These are phyloP conservation scores for Podospora anserina DNA, from an alignment of 495 filamentous ascomycete species.

Conservation along the genomic window DNA sequence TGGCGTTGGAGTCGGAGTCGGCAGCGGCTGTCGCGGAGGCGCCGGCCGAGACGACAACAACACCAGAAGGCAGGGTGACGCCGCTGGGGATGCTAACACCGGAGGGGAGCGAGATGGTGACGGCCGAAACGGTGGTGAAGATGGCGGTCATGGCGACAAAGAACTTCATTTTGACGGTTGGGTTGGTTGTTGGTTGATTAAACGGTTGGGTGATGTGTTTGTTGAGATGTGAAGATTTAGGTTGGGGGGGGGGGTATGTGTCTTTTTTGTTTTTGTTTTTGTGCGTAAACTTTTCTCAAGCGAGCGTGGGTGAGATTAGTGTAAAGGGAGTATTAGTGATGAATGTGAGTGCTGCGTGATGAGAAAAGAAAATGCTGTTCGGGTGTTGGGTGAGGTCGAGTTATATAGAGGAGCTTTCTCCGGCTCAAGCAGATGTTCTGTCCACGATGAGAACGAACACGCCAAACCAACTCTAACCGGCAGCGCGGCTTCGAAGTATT, in stretches of 20 bases:
- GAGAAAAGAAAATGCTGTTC: neutral
- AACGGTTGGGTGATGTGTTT: neutral
- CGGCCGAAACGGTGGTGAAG: constrained; percentile 15
- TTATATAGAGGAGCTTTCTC: constrained; percentile 8
- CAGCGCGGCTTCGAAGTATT: neutral
- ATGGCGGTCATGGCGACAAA: constrained; percentile 16
- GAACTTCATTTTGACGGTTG: constrained; percentile 24
- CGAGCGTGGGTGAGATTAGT: constrained; percentile 7
- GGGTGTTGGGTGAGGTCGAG: neutral
- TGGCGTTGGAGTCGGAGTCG: constrained; percentile 16
- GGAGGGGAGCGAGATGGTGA: constrained; percentile 31
- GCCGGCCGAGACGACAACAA: constrained; percentile 28
- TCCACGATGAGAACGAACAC: neutral
- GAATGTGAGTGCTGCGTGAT: constrained; percentile 10
- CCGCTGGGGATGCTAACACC: constrained; percentile 29
- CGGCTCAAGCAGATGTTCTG: neutral
- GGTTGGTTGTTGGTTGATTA: constrained; percentile 11
- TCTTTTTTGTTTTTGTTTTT: constrained; percentile 1
- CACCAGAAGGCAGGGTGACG: constrained; percentile 29
- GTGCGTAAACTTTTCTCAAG: constrained; percentile 1
- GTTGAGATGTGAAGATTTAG: neutral
- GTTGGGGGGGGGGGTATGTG: neutral
- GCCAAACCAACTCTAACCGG: neutral
- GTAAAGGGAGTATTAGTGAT: constrained; percentile 7
- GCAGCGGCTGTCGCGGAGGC: constrained; percentile 12